Evolutionary conservation across 306 rosid genomes (phyloP).

Genomic region (Fragaria iinumae): DNA sequence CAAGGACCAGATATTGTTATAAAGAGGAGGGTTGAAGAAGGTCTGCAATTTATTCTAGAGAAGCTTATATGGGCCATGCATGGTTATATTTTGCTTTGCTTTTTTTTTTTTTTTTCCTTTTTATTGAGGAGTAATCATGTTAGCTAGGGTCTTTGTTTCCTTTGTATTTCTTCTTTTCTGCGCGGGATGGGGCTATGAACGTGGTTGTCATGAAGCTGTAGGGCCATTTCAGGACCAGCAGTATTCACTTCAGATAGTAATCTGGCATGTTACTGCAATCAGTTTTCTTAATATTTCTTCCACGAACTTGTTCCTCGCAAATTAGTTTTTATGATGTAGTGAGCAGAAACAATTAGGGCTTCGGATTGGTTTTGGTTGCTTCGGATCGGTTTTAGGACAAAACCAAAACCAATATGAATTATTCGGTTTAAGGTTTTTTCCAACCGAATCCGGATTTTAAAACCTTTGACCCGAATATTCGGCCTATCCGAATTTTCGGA

Average conservation of each 20-base stretch:
- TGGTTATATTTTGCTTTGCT: conserved; percentile 36
- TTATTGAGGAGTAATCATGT: conserved; percentile 34
- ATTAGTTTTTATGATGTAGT: too few species aligned
- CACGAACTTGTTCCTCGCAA: too few species aligned
- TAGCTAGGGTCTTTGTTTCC: conserved; percentile 24
- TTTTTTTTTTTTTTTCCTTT: conserved; percentile 16
- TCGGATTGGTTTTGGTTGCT: too few species aligned
- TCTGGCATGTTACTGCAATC: conserved; percentile 21
- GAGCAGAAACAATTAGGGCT: not conserved
- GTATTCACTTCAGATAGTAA: not conserved
- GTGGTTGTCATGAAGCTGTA: conserved; percentile 76
- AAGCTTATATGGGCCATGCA: conserved; percentile 34
- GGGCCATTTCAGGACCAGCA: conserved; percentile 35
- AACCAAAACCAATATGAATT: too few species aligned
- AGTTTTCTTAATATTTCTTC: not conserved
- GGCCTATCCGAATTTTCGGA: too few species aligned
- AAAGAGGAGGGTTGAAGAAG: conserved; percentile 29
- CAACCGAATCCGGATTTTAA: too few species aligned
- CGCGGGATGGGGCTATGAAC: conserved; percentile 49
- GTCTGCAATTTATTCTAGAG: conserved; percentile 29
- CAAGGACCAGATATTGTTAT: conserved; percentile 35
- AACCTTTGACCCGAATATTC: too few species aligned
- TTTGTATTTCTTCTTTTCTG: conserved; percentile 24
- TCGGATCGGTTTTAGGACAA: too few species aligned
- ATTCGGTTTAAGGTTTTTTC: too few species aligned